Conservation (phyloP, 2,329 filamentous ascomycete genomes). For the Colletotrichum agaves region DNA sequence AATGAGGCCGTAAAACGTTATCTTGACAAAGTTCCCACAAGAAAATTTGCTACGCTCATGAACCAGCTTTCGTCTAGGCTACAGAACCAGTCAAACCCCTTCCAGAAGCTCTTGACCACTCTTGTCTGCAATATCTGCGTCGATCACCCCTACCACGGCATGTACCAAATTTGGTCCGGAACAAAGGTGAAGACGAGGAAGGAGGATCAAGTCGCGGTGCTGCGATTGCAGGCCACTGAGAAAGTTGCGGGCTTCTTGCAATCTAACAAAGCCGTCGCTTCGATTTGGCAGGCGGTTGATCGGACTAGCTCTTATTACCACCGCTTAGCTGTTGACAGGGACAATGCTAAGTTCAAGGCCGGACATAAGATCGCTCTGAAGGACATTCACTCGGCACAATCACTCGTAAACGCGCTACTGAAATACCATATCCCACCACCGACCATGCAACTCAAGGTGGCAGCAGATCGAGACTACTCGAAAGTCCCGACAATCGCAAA, state of each 20-base stretch:
- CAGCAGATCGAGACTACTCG: slow-evolving; percentile 78
- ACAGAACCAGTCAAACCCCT: slow-evolving; percentile 74
- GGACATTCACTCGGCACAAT: slow-evolving; percentile 70
- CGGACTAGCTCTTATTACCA: slow-evolving; percentile 77
- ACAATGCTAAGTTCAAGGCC: slow-evolving; percentile 73
- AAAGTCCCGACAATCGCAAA: slow-evolving; percentile 77
- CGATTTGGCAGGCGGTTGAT: slow-evolving; percentile 77
- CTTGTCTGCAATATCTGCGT: slow-evolving; percentile 86
- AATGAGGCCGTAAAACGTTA: slow-evolving; percentile 80
- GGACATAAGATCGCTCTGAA: slow-evolving; percentile 73
- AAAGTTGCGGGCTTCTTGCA: slow-evolving; percentile 72
- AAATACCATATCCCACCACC: slow-evolving; percentile 83
- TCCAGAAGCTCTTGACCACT: slow-evolving; percentile 79
- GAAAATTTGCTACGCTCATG: slow-evolving; percentile 93
- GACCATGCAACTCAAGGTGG: slow-evolving; percentile 85
- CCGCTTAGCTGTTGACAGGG: slow-evolving; percentile 71
- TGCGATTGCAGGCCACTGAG: slow-evolving; percentile 78
- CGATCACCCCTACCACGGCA: slow-evolving; percentile 95
- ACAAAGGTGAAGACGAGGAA: slow-evolving; percentile 74
- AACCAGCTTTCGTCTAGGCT: slow-evolving; percentile 97
- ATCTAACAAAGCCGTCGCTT: slow-evolving; percentile 60
- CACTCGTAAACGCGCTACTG: slow-evolving; percentile 70
- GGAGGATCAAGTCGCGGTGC: slow-evolving; percentile 79
- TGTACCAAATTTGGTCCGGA: slow-evolving; percentile 95
- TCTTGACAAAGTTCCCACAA: slow-evolving; percentile 80